These are phyloP conservation scores for Dendrobium officinale DNA, from an alignment of 106 monocot species.

Conservation along the genomic window DNA sequence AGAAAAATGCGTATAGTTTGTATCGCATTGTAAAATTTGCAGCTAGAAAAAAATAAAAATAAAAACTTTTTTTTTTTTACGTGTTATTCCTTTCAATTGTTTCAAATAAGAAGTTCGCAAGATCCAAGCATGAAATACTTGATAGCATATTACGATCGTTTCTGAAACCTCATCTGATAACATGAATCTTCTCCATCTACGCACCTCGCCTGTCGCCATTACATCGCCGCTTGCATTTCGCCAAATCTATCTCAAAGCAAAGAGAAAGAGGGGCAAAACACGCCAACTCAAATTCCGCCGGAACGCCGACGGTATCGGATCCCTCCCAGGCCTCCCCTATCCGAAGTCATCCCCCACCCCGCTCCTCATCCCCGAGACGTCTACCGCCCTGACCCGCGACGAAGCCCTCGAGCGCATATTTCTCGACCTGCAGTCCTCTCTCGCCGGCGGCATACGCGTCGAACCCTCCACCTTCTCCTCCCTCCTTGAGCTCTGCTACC, in stretches of 20 bases:
- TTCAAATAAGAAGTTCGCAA: too few relatives aligned
- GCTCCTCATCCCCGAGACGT: background rate
- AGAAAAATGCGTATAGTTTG: background rate
- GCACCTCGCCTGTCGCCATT: background rate
- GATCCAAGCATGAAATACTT: too few relatives aligned
- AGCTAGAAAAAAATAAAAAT: too few relatives aligned
- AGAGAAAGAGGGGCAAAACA: background rate
- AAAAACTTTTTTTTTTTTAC: too few relatives aligned
- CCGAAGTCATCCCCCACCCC: conserved; percentile 40
- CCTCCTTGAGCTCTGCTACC: conserved; percentile 25
- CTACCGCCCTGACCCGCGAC: conserved; percentile 13
- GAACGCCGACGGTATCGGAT: background rate
- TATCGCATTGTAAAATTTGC: background rate
- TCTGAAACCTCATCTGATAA: background rate
- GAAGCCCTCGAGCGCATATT: conserved; percentile 48
- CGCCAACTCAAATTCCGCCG: background rate
- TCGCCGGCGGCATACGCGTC: conserved; percentile 17
- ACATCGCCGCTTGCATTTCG: background rate
- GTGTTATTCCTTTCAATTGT: too few relatives aligned
- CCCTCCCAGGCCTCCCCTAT: conserved; percentile 8
- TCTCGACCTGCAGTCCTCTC: conserved; percentile 20
- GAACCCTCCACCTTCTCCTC: conserved; percentile 28
- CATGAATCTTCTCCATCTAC: background rate
- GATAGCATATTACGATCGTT: too few relatives aligned
- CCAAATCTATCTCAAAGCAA: background rate